Evolutionary conservation across 176 grass and related monocot species (phyloP), one percentile per base, ranked within the genome.

Genomic region (Typha latifolia): DNA sequence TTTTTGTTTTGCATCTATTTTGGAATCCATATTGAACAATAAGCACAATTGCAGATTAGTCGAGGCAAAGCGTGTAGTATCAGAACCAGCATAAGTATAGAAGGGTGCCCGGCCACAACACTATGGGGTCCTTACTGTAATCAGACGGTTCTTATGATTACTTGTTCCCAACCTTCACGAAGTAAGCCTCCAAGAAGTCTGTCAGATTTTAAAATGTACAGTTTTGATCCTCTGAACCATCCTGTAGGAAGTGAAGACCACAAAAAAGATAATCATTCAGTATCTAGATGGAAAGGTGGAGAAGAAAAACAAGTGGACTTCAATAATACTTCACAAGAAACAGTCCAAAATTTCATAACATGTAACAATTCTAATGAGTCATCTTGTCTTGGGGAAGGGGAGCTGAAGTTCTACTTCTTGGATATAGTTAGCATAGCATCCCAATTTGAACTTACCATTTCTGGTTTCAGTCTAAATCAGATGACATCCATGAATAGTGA

Each of bases 81-180:
- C 72, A 92, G 85, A 68, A 92, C 86, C 72, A 84, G 66, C 68
- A 79, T 97, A 59, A 66, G 75, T 9, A 29, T 92, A 78, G 77
- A 76, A 84, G 88, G 78, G 72, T 97, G 94, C 27, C 67, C 85
- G 27, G 77, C 66, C 61, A 84, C 81, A 61, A 68, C 73, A 56
- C 69, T 85, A 51, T 82, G 72, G 80, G 94, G 94, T 32, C 85
- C 85, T 49, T 84, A 80, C 64, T 97, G 94, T 75, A 97, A 90
- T 59, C 72, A 72, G 69, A 80, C 80, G 64, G 62, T 92, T 73
- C 66, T 89, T 66, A 81, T 75, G 79, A 77, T 92, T 65, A 78
- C 72, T 75, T 97, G 94, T 88, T 81, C 74, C 48, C 81, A 89
- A 75, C 69, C 83, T 86, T 86, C 81, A 68, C 80, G 26, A 73